Base-by-base conservation (phyloP, 2,329 filamentous ascomycete species). In the Diplodia corticola region DNA sequence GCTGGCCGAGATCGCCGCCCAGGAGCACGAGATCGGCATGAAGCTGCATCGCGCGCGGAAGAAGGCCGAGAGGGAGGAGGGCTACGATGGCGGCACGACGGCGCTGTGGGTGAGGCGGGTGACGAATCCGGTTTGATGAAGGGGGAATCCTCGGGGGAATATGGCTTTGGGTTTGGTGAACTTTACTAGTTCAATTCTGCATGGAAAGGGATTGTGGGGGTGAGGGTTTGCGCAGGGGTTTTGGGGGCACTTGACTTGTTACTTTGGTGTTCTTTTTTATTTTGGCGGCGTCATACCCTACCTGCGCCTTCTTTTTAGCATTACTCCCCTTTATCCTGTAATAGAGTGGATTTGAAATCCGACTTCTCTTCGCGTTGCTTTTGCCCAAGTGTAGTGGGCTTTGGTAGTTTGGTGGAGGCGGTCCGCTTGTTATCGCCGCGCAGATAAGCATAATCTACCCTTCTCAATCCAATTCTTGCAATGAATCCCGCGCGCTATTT, bases 11-110 rank as follows among this genome's bases (percentile, higher is more conserved):
- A 74, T 80, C 46, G 73, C 71, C 68, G 65, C 70, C 0, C 73
- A 76, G 67, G 78, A 79, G 67, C 76, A 80, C 68, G 78, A 79
- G 50, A 70, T 79, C 6, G 78, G 78, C 4, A 66, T 80, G 66
- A 78, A 73, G 70, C 66, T 80, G 68, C 77, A 79, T 71, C 70
- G 78, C 20, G 77, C 77, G 67, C 74, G 73, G 71, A 75, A 74
- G 70, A 78, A 76, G 71, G 73, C 73, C 68, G 78, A 79, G 68
- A 69, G 70, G 57, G 77, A 76, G 13, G 77, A 79, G 68, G 75
- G 74, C 2, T 60, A 63, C 7, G 72, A 73, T 22, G 69, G 66
- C 40, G 71, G 67, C 40, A 72, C 72, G 28, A 77, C 73, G 65
- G 74, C 76, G 46, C 67, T 80, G 35, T 80, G 78, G 78, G 72